Evolutionary conservation across 805 yeast species (phyloP).

Genomic region (Wickerhamomyces alni): DNA sequence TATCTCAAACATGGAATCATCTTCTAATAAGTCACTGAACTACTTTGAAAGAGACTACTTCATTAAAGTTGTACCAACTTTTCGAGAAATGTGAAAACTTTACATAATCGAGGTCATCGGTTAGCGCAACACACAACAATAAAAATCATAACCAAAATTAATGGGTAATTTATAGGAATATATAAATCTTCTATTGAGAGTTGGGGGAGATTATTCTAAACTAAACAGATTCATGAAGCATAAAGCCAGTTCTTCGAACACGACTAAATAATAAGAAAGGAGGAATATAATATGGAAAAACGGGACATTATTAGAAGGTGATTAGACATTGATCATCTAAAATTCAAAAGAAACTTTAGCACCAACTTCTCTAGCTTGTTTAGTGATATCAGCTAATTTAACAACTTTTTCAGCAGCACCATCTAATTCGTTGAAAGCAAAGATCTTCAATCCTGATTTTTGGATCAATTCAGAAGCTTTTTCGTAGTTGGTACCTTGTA

Average conservation of each 20-base stretch:
- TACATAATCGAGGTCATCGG: background rate
- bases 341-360: constrained; percentile 45
- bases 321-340: constrained; percentile 1
- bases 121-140: background rate
- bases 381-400: constrained; percentile 50
- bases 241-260: background rate
- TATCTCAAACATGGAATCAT: too few species aligned
- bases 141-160: background rate
- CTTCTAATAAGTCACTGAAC: too few species aligned
- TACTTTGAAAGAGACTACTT: too few species aligned
- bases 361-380: constrained; percentile 42
- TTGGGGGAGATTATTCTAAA: background rate
- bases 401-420: constrained; percentile 96
- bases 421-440: constrained; percentile 87
- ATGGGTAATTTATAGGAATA: background rate
- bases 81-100: too few species aligned
- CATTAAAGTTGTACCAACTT: too few species aligned
- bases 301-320: too few species aligned
- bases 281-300: background rate
- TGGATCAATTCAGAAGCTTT: constrained; percentile 82
- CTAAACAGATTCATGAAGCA: constrained; percentile 1
- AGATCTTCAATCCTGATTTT: constrained; percentile 89
- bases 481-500: constrained; percentile 95
- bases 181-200: background rate
- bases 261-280: background rate